A percentile compares a stretch with the other conserved stretches of the same genome.
Conservation (phyloP, 306 rosid species). For the Begonia loranthoides region DNA sequence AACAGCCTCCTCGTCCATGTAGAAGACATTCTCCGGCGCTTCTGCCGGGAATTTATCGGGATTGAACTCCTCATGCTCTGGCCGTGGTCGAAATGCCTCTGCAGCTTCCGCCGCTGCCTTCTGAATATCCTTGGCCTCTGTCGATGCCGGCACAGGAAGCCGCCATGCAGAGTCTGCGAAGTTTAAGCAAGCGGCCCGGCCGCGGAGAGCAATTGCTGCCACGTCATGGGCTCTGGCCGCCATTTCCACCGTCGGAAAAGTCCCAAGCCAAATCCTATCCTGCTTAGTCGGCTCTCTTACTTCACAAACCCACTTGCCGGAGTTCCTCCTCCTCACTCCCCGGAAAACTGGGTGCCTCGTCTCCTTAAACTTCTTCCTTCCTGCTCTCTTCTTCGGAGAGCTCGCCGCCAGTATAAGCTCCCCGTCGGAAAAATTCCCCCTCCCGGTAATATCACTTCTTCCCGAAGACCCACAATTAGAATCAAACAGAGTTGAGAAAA, state of each 20-base stretch:
- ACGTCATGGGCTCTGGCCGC: conserved; percentile 81
- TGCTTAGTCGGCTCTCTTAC: conserved; percentile 71
- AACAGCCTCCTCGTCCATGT: conserved; percentile 2
- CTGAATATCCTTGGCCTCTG: conserved; percentile 48
- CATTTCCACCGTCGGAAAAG: conserved; percentile 68
- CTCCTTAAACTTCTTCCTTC: conserved; percentile 81
- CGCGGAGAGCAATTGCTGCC: conserved; percentile 53
- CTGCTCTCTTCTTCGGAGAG: conserved; percentile 67
- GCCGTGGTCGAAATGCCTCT: conserved; percentile 34
- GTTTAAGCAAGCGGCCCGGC: conserved; percentile 44
- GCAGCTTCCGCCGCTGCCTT: conserved; percentile 49
- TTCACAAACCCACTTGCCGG: conserved; percentile 70
- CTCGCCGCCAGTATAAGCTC: conserved; percentile 39
- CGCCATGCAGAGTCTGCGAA: conserved; percentile 59
- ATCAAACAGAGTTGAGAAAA: not conserved
- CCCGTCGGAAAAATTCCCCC: conserved; percentile 26
- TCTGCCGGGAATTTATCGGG: not conserved
- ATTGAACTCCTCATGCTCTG: not conserved
- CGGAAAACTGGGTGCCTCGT: conserved; percentile 74
- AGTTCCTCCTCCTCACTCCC: conserved; percentile 55
- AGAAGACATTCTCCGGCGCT: conserved; percentile 8
- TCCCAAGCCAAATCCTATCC: conserved; percentile 50
- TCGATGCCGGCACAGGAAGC: conserved; percentile 32
- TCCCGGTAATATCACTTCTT: not conserved
- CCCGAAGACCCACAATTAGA: not conserved